phyloP scores from a whole-genome alignment of 768 basidiomycete species.

The Lactarius tabidus region DNA sequence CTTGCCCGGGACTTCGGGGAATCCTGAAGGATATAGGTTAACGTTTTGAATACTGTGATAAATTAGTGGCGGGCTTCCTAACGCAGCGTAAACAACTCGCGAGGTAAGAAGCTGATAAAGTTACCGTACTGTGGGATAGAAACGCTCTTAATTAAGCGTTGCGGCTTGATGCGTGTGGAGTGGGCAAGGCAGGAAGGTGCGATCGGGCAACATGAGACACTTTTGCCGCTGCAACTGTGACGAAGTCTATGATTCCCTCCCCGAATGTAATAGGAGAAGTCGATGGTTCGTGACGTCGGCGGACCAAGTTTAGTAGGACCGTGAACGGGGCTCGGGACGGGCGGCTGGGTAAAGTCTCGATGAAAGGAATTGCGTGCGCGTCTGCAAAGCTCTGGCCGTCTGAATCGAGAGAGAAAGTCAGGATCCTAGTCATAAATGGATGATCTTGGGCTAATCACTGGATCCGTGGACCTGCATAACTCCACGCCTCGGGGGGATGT shows the following conservation, averaged over 20 bases:
- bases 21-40: neutral
- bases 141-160: neutral
- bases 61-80: neutral
- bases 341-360: constrained; percentile 4
- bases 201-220: constrained; percentile 5
- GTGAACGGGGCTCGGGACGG: constrained; percentile 6
- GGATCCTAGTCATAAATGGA: neutral
- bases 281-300: constrained; percentile 4
- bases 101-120: neutral
- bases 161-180: neutral
- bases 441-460: neutral
- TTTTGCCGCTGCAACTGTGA: constrained; percentile 20
- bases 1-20: neutral
- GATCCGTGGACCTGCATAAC: neutral
- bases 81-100: neutral
- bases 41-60: neutral
- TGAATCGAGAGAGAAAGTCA: neutral
- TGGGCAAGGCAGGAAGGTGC: neutral
- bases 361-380: constrained; percentile 5
- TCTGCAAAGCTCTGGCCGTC: constrained; percentile 9
- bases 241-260: constrained; percentile 13
- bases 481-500: neutral
- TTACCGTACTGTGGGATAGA: neutral
- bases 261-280: neutral
- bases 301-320: constrained; percentile 7